A percentile compares a stretch with the other conserved stretches of the same genome.
These are phyloP conservation scores for Harrya chromipes DNA, from an alignment of 768 basidiomycete genomes.

Conservation along the genomic window DNA sequence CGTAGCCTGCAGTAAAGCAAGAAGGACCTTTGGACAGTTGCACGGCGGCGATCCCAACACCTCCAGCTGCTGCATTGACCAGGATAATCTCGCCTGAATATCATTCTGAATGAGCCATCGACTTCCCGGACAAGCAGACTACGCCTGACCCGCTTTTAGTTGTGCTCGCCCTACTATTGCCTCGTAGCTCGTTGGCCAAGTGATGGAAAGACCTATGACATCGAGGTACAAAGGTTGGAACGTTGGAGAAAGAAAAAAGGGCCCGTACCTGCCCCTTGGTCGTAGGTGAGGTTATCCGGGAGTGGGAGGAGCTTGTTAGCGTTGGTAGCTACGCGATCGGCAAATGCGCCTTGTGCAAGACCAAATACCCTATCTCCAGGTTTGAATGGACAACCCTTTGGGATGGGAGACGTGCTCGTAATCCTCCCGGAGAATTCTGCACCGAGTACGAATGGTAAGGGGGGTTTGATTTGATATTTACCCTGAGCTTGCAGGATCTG, in stretches of 20 bases:
- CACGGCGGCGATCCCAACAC: slow-evolving; percentile 88
- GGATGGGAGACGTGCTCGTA: slow-evolving; percentile 67
- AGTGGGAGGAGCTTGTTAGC: slow-evolving; percentile 56
- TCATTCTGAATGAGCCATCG: slow-evolving; percentile 5
- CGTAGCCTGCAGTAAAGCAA: not conserved
- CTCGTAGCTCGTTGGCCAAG: slow-evolving; percentile 93
- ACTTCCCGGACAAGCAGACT: not conserved
- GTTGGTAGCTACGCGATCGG: slow-evolving; percentile 65
- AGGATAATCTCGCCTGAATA: slow-evolving; percentile 82
- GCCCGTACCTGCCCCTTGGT: slow-evolving; percentile 75
- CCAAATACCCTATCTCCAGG: slow-evolving; percentile 91
- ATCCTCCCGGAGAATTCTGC: slow-evolving; percentile 84
- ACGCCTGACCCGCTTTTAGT: slow-evolving; percentile 62
- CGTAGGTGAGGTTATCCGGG: slow-evolving; percentile 73
- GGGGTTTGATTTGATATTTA: slow-evolving; percentile 82
- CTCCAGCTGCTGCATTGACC: slow-evolving; percentile 94
- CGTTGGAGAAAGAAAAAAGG: not conserved
- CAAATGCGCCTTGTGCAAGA: slow-evolving; percentile 71
- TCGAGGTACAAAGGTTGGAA: not conserved
- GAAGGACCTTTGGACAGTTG: slow-evolving; percentile 87
- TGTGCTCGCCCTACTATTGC: slow-evolving; percentile 83
- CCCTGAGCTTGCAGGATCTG: slow-evolving; percentile 87
- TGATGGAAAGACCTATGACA: slow-evolving; percentile 67
- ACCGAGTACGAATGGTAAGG: slow-evolving; percentile 83
- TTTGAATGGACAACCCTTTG: slow-evolving; percentile 71